These are phyloP conservation scores for Taphrina deformans DNA, from an alignment of 1,139 yeast species.

Conservation along the genomic window DNA sequence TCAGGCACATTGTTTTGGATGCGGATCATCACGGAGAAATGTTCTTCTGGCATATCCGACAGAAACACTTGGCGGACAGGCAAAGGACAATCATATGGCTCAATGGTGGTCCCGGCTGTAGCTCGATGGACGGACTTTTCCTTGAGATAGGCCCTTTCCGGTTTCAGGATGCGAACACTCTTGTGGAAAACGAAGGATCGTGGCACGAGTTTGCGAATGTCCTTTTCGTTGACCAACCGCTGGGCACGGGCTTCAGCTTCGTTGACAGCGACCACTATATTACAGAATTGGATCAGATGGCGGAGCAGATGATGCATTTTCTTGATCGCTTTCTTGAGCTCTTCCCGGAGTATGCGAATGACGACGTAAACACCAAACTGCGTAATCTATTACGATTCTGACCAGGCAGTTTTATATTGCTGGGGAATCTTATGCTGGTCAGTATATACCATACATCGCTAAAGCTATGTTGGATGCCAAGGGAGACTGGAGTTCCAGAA, in stretches of 20 bases:
- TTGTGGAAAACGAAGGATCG: constrained; percentile 64
- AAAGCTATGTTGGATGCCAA: constrained; percentile 53
- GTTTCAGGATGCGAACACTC: constrained; percentile 51
- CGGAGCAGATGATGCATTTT: constrained; percentile 63
- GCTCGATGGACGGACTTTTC: constrained; percentile 95
- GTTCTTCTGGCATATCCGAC: constrained; percentile 68
- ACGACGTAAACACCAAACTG: constrained; percentile 55
- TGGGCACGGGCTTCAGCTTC: constrained; percentile 87
- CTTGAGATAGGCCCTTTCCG: constrained; percentile 92
- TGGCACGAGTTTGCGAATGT: constrained; percentile 83
- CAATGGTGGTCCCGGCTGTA: constrained; percentile 89
- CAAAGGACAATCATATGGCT: constrained; percentile 63
- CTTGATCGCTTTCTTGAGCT: constrained; percentile 63
- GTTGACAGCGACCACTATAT: constrained; percentile 55
- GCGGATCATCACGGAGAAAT: constrained; percentile 60
- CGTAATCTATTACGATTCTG: no score
- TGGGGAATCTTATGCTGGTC: constrained; percentile 98
- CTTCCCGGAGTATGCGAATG: constrained; percentile 69
- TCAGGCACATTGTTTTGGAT: constrained; percentile 59
- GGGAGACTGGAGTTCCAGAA: neutral
- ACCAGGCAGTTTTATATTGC: constrained; percentile 58
- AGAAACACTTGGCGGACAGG: constrained; percentile 43
- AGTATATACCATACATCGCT: constrained; percentile 87
- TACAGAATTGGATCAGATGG: constrained; percentile 56
- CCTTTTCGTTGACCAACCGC: constrained; percentile 90